These are phyloP conservation scores for Trichosanthes truncata DNA, from an alignment of 306 rosid genomes.

Conservation along the genomic window DNA sequence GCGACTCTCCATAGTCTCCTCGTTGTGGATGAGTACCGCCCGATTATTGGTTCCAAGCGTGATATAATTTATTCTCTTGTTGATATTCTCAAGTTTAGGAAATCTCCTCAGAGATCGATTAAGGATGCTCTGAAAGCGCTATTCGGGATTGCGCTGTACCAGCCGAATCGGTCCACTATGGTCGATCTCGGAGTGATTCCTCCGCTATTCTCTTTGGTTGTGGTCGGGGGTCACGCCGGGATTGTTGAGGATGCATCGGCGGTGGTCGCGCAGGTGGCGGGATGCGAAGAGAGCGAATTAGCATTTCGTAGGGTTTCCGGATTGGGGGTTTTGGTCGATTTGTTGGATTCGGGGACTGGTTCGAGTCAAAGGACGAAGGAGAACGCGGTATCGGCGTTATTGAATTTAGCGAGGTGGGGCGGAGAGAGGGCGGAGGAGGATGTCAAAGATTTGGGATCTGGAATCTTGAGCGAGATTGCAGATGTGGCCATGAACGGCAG, in stretches of 20 bases:
- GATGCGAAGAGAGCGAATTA: conserved; percentile 71
- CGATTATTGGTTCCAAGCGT: conserved; percentile 72
- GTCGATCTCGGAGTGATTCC: conserved; percentile 54
- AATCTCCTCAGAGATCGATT: conserved; percentile 51
- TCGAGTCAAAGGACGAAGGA: conserved; percentile 63
- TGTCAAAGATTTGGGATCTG: conserved; percentile 35
- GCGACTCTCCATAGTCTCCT: conserved; percentile 85
- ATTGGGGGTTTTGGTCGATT: conserved; percentile 39
- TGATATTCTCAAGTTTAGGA: conserved; percentile 42
- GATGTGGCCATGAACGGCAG: conserved; percentile 50
- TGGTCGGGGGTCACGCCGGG: conserved; percentile 53
- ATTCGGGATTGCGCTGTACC: conserved; percentile 65
- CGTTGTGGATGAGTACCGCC: conserved; percentile 45
- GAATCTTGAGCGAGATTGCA: conserved; percentile 40
- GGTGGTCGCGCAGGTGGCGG: conserved; percentile 85
- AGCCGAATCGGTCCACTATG: conserved; percentile 43
- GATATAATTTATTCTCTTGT: conserved; percentile 62
- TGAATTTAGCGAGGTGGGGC: conserved; percentile 49
- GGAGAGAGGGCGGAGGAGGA: conserved; percentile 44
- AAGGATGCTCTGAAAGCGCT: conserved; percentile 82
- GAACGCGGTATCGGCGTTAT: conserved; percentile 65
- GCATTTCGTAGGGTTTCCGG: conserved; percentile 55
- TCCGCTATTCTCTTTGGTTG: conserved; percentile 38
- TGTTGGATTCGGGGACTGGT: conserved; percentile 49
- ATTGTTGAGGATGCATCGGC: conserved; percentile 86